Base-by-base conservation (phyloP, 139 green algal species). In the Chlamydomonas incerta region DNA sequence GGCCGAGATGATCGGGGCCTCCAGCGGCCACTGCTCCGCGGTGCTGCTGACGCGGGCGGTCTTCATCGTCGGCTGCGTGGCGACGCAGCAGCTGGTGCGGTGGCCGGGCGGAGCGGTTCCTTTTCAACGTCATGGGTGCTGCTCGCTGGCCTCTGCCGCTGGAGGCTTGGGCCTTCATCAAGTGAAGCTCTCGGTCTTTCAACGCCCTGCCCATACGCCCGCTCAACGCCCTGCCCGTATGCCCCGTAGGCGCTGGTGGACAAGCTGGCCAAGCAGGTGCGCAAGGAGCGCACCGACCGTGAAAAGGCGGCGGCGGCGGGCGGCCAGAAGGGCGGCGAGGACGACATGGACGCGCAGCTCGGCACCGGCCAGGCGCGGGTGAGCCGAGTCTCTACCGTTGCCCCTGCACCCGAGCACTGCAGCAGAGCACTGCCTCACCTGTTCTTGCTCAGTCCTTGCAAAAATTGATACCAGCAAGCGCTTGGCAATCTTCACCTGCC, bases 51-150 rank as follows among this genome's bases (percentile, higher is more conserved):
- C 72, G 11, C 90, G 92, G 28, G 91, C 98, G 74, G 87, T 98
- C 63, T 98, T 97, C 74, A 71, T 95, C 6, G 82, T 97, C 13
- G 96, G 95, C n/a, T 93, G 97, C 52, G 88, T 94, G 23, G 93
- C 95, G 5, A 88, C 98, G 47, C 86, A 96, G 60, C 95, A 98
- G 35, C 89, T 99, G 76, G 95, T 96, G 67, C 68, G 81, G 3
- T 3, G 65, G 2, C 57, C 8, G 4, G 46, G 10, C 17, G 5
- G 31, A 24, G 15, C 18, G 28, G n/a, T n/a, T n/a, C n/a, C n/a
- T n/a, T n/a, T n/a, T n/a, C n/a, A n/a, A n/a, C n/a, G n/a, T n/a
- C n/a, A n/a, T n/a, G n/a, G n/a, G n/a, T n/a, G n/a, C n/a, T n/a
- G n/a, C n/a, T n/a, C n/a, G n/a, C n/a, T n/a, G n/a, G n/a, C n/a